phyloP scores from a whole-genome alignment of 176 grass and related monocot genomes.

The Calamus simplicifolius region DNA sequence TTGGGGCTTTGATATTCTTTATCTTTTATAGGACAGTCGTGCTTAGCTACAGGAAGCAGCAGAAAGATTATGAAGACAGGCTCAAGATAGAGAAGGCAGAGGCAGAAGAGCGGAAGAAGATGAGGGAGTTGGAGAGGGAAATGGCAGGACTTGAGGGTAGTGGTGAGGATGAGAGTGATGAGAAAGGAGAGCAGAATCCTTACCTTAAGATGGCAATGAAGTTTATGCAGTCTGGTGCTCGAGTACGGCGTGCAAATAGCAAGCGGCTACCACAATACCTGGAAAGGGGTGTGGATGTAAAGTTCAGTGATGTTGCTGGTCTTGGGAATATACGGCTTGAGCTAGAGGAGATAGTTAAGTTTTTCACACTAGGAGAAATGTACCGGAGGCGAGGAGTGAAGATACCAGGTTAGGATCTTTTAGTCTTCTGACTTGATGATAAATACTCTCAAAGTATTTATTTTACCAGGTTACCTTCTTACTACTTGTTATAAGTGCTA shows the following conservation, averaged over 20 bases:
- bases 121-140: conserved; percentile 22
- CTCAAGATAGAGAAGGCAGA: conserved; percentile 27
- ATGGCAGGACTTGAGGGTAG: conserved; percentile 19
- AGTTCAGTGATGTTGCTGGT: conserved; percentile 31
- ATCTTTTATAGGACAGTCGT: conserved; percentile 24
- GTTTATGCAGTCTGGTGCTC: conserved; percentile 29
- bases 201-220: conserved; percentile 30
- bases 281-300: conserved; percentile 25
- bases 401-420: conserved; percentile 16
- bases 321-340: conserved; percentile 27
- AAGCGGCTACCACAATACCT: conserved; percentile 17
- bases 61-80: conserved; percentile 28
- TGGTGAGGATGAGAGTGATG: conserved; percentile 17
- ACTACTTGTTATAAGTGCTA: no score
- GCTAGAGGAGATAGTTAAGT: conserved; percentile 35
- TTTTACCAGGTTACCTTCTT: no score
- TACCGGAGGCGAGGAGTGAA: conserved; percentile 27
- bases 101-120: conserved; percentile 23
- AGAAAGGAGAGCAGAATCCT: conserved; percentile 26
- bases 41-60: conserved; percentile 30
- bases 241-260: conserved; percentile 19
- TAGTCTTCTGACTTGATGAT: no score
- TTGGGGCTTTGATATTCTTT: conserved; percentile 21
- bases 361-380: conserved; percentile 33
- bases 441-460: no score